These are phyloP conservation scores for Penicillium parvum DNA, from an alignment of 495 filamentous ascomycete genomes.

Conservation along the genomic window DNA sequence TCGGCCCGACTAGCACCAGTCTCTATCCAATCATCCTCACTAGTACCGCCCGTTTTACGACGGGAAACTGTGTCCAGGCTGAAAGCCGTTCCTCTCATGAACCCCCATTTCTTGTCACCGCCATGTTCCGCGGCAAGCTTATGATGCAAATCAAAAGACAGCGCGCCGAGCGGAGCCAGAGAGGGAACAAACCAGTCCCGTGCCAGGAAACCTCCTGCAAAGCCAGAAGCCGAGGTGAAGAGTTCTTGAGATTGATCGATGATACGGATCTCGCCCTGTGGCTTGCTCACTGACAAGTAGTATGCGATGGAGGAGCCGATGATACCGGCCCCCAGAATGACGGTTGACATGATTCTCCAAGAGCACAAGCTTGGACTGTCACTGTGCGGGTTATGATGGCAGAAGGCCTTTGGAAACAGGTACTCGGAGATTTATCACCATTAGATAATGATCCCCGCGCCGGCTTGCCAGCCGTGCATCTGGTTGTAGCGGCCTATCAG, in stretches of 20 bases:
- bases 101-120: slow-evolving; percentile 65
- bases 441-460: too few species aligned
- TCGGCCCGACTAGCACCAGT: too few species aligned
- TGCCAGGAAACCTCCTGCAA: slow-evolving; percentile 70
- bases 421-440: too few species aligned
- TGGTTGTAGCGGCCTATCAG: too few species aligned
- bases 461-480: too few species aligned
- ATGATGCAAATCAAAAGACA: slow-evolving; percentile 67
- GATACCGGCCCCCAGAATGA: slow-evolving; percentile 76
- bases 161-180: slow-evolving; percentile 52
- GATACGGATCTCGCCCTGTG: slow-evolving; percentile 58
- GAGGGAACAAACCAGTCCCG: slow-evolving; percentile 63
- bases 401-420: too few species aligned
- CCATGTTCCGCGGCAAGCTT: slow-evolving; percentile 55
- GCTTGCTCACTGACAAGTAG: slow-evolving; percentile 52
- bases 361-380: too few species aligned
- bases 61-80: slow-evolving; percentile 37
- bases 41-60: slow-evolving; percentile 31
- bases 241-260: slow-evolving; percentile 61
- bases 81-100: slow-evolving; percentile 58
- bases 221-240: slow-evolving; percentile 69
- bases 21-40: slow-evolving; percentile 58
- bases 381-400: too few species aligned
- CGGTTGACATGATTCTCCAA: slow-evolving; percentile 42
- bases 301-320: slow-evolving; percentile 76